Evolutionary conservation across 2,329 filamentous ascomycete species (phyloP).

Genomic region (Sporothrix brasiliensis): DNA sequence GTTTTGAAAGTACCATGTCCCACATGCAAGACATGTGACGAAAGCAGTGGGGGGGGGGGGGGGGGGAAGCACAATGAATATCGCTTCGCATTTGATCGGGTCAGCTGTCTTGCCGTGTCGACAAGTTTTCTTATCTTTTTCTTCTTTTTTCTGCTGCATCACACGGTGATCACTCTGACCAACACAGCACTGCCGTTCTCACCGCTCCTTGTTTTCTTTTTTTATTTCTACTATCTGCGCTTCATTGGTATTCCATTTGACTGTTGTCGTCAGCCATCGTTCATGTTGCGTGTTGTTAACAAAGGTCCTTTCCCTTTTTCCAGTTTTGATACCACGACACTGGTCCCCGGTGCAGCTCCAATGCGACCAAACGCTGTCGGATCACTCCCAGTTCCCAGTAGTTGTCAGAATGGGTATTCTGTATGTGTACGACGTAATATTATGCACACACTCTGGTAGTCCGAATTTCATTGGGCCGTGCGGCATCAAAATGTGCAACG

Average conservation of each 20-base stretch:
- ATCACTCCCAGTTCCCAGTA: background rate
- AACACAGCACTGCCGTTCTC: constrained; percentile 11
- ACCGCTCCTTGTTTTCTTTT: constrained; percentile 19
- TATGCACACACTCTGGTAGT: too few relatives aligned
- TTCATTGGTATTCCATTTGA: background rate
- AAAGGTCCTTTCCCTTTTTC: background rate
- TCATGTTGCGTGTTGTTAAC: background rate
- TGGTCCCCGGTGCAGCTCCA: constrained; percentile 17
- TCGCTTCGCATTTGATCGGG: background rate
- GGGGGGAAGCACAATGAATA: constrained; percentile 2
- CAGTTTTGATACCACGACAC: constrained; percentile 7
- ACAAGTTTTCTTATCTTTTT: background rate
- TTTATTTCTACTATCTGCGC: too few relatives aligned
- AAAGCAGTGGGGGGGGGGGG: too few relatives aligned
- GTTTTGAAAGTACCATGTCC: background rate
- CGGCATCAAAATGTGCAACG: background rate
- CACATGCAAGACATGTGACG: constrained; percentile 18
- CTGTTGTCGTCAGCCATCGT: background rate
- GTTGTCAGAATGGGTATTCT: too few relatives aligned
- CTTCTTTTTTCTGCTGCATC: background rate
- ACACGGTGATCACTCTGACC: background rate
- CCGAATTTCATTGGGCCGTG: constrained; percentile 8
- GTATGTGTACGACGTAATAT: too few relatives aligned
- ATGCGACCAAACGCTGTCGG: constrained; percentile 1
- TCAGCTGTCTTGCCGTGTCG: background rate